phyloP scores from a whole-genome alignment of 1,139 yeast species.

The Protomyces macrosporus region DNA sequence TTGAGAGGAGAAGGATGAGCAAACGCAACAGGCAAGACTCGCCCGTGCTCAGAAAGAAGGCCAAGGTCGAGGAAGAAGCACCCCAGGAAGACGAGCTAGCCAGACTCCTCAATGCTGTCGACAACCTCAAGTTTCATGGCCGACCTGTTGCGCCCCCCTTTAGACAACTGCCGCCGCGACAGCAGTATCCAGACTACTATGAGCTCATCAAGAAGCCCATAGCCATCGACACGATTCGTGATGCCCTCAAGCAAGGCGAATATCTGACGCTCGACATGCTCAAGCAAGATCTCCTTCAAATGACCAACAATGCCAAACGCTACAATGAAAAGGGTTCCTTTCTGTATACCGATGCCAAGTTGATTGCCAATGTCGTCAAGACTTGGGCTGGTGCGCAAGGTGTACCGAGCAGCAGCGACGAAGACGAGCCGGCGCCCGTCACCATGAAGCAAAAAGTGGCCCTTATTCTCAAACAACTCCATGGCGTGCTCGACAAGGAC shows the following conservation, averaged over 20 bases:
- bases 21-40: constrained; percentile 7
- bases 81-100: constrained; percentile 1
- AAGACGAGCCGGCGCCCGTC: constrained; percentile 1
- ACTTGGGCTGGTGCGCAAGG: constrained; percentile 13
- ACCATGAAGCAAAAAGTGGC: constrained; percentile 18
- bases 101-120: constrained; percentile 10
- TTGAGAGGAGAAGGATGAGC: not conserved
- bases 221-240: constrained; percentile 38
- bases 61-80: constrained; percentile 8
- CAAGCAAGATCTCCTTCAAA: constrained; percentile 64
- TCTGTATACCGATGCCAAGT: constrained; percentile 71
- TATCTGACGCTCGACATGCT: constrained; percentile 48
- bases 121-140: constrained; percentile 12
- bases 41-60: constrained; percentile 14
- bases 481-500: constrained; percentile 33
- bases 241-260: constrained; percentile 26
- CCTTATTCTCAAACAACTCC: constrained; percentile 6
- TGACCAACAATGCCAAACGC: constrained; percentile 77
- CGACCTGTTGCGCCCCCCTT: constrained; percentile 47
- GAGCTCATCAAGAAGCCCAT: constrained; percentile 46
- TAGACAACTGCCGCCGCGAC: constrained; percentile 64
- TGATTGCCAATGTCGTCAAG: constrained; percentile 29
- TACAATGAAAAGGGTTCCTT: constrained; percentile 87
- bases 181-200: constrained; percentile 77
- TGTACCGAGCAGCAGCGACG: constrained; percentile 7